Evolutionary conservation across 345 rosid species (phyloP).

Genomic region (Crucihimalaya himalaica): DNA sequence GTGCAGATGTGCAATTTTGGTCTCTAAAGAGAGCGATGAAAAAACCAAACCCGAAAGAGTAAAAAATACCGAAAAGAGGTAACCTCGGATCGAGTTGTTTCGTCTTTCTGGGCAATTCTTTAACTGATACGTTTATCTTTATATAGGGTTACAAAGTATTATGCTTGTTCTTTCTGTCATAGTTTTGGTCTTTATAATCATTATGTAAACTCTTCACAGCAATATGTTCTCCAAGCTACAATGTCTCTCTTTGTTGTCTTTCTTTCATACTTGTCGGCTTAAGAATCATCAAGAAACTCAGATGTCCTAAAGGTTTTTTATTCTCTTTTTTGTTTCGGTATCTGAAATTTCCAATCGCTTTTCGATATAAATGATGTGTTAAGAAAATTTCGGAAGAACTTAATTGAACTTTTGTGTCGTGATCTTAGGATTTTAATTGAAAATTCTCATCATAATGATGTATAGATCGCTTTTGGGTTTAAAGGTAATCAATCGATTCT

Average conservation of each 20-base stretch:
- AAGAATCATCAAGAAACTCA: conserved; percentile 11
- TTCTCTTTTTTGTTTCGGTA: background rate
- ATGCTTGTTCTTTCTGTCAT: conserved; percentile 26
- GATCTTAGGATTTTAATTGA: conserved; percentile 1
- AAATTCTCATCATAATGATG: background rate
- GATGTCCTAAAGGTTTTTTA: too few relatives aligned
- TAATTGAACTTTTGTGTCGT: background rate
- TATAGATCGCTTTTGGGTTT: conserved; percentile 21
- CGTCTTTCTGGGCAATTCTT: conserved; percentile 28
- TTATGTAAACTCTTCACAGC: conserved; percentile 31
- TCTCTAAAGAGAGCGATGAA: conserved; percentile 45
- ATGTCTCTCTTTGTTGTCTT: conserved; percentile 30
- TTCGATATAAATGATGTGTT: background rate
- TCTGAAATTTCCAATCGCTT: background rate
- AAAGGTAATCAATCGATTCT: too few relatives aligned
- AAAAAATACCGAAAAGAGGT: conserved; percentile 33
- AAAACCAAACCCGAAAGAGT: conserved; percentile 16
- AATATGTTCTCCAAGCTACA: conserved; percentile 14
- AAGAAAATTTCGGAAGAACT: background rate
- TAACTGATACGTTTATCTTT: conserved; percentile 38
- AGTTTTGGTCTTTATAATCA: conserved; percentile 19
- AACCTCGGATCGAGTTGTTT: conserved; percentile 20
- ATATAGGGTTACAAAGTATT: conserved; percentile 34
- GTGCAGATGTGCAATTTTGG: conserved; percentile 89
- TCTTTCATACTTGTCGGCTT: conserved; percentile 16